These are phyloP conservation scores for Globisporangium sylvaticum DNA, from an alignment of 352 stramenopile genomes.

Conservation along the genomic window DNA sequence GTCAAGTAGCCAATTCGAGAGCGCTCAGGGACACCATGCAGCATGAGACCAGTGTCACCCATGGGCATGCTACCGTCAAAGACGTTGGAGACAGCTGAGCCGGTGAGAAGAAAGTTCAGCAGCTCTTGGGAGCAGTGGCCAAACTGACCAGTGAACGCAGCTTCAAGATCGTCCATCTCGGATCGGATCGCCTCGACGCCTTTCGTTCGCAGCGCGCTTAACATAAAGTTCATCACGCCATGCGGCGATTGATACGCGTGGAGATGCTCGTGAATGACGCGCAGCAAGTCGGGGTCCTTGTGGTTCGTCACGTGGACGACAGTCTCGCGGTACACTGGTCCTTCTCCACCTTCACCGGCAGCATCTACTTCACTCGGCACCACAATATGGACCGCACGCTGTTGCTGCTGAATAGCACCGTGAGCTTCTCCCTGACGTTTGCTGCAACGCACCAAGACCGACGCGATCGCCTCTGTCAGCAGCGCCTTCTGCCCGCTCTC, in stretches of 20 bases:
- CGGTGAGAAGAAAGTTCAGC: conserved; percentile 81
- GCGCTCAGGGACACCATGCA: conserved; percentile 53
- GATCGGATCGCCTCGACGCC: conserved; percentile 31
- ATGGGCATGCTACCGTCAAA: conserved; percentile 80
- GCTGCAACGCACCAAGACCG: conserved; percentile 28
- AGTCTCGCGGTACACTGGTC: conserved; percentile 12
- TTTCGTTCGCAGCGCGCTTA: conserved; percentile 65
- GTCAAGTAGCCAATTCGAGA: conserved; percentile 83
- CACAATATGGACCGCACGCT: conserved; percentile 23
- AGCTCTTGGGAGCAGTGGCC: conserved; percentile 86
- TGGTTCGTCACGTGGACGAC: conserved; percentile 9
- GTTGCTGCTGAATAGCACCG: not conserved
- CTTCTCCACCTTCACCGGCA: not conserved
- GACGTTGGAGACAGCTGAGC: conserved; percentile 74
- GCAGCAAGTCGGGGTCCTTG: conserved; percentile 12
- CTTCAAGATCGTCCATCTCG: conserved; percentile 76
- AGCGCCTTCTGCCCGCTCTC: conserved; percentile 8
- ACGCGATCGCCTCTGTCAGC: conserved; percentile 24
- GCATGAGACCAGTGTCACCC: conserved; percentile 66
- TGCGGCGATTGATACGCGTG: conserved; percentile 24
- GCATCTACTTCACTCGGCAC: conserved; percentile 6
- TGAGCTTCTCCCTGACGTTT: not conserved
- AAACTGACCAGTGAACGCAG: conserved; percentile 60
- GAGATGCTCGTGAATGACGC: conserved; percentile 16
- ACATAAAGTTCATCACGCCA: conserved; percentile 73